These are phyloP conservation scores for Millerago galiae DNA, from an alignment of 805 yeast species.

Conservation along the genomic window DNA sequence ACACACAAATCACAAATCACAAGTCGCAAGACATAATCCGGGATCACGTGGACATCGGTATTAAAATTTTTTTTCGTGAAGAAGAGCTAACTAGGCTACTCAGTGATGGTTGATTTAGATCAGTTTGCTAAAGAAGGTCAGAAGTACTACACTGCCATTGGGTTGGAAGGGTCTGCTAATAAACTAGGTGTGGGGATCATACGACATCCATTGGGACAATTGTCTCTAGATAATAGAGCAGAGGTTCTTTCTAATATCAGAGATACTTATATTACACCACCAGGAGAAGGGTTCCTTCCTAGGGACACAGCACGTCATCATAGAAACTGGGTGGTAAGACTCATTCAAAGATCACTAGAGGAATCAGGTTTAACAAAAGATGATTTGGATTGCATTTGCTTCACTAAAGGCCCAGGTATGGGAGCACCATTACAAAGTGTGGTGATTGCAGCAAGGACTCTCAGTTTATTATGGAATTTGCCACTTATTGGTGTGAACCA, in stretches of 20 bases:
- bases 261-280: slow-evolving; percentile 93
- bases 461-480: slow-evolving; percentile 69
- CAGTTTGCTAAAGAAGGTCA: slow-evolving; percentile 35
- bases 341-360: slow-evolving; percentile 57
- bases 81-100: too few species aligned
- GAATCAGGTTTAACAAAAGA: slow-evolving; percentile 46
- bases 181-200: slow-evolving; percentile 93
- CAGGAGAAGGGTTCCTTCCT: slow-evolving; percentile 97
- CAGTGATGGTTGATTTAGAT: slow-evolving; percentile 42
- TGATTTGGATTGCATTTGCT: slow-evolving; percentile 76
- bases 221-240: slow-evolving; percentile 55
- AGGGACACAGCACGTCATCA: slow-evolving; percentile 97
- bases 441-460: slow-evolving; percentile 85
- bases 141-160: slow-evolving; percentile 63
- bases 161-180: slow-evolving; percentile 96
- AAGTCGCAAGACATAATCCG: too few species aligned
- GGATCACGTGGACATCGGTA: too few species aligned
- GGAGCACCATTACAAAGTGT: slow-evolving; percentile 97
- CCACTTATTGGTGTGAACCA: slow-evolving; percentile 96
- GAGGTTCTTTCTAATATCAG: slow-evolving; percentile 81
- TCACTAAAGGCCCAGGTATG: slow-evolving; percentile 99
- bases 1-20: background rate
- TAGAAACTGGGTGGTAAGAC: slow-evolving; percentile 84
- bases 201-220: slow-evolving; percentile 59
- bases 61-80: too few species aligned